These are phyloP conservation scores for Lyophyllum semitale DNA, from an alignment of 768 basidiomycete species.

Conservation along the genomic window DNA sequence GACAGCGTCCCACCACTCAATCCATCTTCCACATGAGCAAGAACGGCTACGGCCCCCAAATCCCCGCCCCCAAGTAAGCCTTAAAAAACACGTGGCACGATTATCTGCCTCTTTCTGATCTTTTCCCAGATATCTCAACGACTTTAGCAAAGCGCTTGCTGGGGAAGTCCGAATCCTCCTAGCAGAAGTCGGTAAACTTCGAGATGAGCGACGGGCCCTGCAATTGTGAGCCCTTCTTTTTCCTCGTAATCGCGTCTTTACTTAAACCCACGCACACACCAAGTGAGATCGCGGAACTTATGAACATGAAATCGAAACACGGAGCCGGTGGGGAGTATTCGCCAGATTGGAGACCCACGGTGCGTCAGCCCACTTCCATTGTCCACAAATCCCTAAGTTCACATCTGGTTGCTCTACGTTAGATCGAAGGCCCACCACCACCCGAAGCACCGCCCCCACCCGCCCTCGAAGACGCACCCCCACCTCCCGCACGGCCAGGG, in stretches of 20 bases:
- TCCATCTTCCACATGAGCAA: constrained; percentile 13
- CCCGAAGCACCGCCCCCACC: constrained; percentile 39
- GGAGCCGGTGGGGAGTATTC: constrained; percentile 78
- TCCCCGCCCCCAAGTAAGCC: constrained; percentile 9
- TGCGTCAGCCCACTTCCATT: constrained; percentile 25
- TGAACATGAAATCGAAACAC: constrained; percentile 82
- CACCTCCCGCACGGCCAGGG: constrained; percentile 59
- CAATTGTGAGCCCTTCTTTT: constrained; percentile 61
- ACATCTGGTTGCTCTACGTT: no score
- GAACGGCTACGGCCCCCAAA: constrained; percentile 20
- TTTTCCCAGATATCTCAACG: constrained; percentile 62
- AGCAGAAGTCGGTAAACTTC: constrained; percentile 77
- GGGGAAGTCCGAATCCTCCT: constrained; percentile 78
- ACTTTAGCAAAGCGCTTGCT: constrained; percentile 83
- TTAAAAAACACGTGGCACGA: not conserved
- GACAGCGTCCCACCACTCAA: no score
- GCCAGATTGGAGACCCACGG: constrained; percentile 72
- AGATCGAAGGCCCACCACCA: constrained; percentile 38
- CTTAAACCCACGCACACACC: not conserved
- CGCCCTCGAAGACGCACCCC: constrained; percentile 45
- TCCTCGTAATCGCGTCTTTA: not conserved
- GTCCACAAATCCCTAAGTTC: no score
- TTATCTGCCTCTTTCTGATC: not conserved
- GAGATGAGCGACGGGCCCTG: constrained; percentile 72
- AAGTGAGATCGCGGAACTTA: constrained; percentile 86